Percentiles rank a stretch among this genome's conserved stretches.
phyloP scores from a whole-genome alignment of 352 stramenopile genomes.

The Pythium phragmiticola region DNA sequence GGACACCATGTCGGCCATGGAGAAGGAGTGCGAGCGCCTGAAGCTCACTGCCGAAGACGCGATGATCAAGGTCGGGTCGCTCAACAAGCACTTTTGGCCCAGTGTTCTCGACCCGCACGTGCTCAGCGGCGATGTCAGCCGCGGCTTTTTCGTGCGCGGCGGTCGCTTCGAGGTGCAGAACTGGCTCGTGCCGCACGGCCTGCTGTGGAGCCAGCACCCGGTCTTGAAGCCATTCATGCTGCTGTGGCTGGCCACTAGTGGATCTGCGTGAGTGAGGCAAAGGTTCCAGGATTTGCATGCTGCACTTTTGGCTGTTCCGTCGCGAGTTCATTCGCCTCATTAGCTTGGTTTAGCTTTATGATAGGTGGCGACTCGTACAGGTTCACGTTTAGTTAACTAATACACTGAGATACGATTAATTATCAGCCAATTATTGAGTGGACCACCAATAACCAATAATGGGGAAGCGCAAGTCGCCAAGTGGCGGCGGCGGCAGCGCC shows the following conservation, averaged over 20 bases:
- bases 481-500: constrained; percentile 22
- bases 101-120: constrained; percentile 3
- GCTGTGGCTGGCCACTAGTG: not conserved
- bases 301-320: too few species aligned
- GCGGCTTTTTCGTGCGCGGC: not conserved
- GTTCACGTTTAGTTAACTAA: not conserved
- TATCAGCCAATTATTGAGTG: constrained; percentile 13
- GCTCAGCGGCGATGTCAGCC: not conserved
- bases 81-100: constrained; percentile 15
- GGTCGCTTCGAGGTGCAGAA: constrained; percentile 14
- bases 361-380: too few species aligned
- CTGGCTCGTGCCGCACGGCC: constrained; percentile 15
- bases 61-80: not conserved
- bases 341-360: too few species aligned
- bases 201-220: constrained; percentile 8
- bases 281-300: too few species aligned
- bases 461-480: constrained; percentile 37
- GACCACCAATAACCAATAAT: constrained; percentile 10
- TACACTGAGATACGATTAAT: constrained; percentile 3
- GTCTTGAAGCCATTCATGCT: too few species aligned
- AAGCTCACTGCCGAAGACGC: not conserved
- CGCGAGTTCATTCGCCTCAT: too few species aligned
- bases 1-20: not conserved
- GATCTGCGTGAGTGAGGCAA: too few species aligned
- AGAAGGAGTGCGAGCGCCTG: not conserved